phyloP scores from a whole-genome alignment of 148 eudicot genomes.

The Talinum fruticosum region DNA sequence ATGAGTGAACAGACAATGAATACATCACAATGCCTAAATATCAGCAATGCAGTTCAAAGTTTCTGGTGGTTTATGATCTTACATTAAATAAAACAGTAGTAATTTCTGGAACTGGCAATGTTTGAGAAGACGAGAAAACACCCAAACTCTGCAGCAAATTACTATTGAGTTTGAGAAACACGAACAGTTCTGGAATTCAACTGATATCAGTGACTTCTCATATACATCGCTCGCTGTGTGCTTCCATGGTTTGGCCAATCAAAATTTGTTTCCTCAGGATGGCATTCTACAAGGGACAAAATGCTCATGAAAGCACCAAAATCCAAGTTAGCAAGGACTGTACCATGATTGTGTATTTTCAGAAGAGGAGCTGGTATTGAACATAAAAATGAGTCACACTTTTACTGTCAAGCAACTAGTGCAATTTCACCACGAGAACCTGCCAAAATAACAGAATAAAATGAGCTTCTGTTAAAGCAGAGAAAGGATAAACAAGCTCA shows the following conservation, averaged over 20 bases:
- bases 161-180: too few relatives aligned
- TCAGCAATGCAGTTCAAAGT: too few relatives aligned
- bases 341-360: background rate
- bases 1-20: too few relatives aligned
- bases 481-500: background rate
- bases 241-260: background rate
- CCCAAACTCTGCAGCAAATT: background rate
- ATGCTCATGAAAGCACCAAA: background rate
- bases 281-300: background rate
- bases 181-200: background rate
- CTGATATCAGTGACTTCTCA: background rate
- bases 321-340: background rate
- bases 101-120: background rate
- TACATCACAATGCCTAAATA: too few relatives aligned
- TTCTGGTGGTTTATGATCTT: too few relatives aligned
- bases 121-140: background rate
- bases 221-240: background rate
- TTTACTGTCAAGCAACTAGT: constrained; percentile 29
- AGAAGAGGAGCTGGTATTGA: background rate
- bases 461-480: background rate
- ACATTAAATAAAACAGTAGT: too few relatives aligned
- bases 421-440: constrained; percentile 48
- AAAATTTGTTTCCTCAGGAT: background rate
- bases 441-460: constrained; percentile 18
- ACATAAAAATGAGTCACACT: background rate